Evolutionary conservation across 495 filamentous ascomycete species (phyloP).

Genomic region (Opeltia flavorubescens): DNA sequence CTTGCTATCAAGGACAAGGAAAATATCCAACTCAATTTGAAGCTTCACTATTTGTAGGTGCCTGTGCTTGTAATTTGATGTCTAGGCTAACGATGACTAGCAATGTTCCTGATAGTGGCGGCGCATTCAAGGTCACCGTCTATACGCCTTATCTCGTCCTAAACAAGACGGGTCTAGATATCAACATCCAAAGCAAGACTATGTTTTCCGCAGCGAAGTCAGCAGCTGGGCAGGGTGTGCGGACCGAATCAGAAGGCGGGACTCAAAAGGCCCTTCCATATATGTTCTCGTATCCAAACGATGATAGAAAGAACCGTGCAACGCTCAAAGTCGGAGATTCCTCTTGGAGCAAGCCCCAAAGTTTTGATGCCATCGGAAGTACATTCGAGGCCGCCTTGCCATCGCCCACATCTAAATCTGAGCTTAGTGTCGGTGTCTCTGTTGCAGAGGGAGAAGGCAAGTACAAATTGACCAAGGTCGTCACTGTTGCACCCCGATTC

Average conservation of each 20-base stretch:
- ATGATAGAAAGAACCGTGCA: slow-evolving; percentile 81
- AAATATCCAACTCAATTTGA: slow-evolving; percentile 62
- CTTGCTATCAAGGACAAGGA: slow-evolving; percentile 73
- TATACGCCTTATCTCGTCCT: slow-evolving; percentile 88
- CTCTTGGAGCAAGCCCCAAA: slow-evolving; percentile 90
- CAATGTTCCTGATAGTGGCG: slow-evolving; percentile 83
- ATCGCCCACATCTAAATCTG: slow-evolving; percentile 51
- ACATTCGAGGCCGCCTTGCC: slow-evolving; percentile 72
- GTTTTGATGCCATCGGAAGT: slow-evolving; percentile 96
- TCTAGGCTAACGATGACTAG: slow-evolving; percentile 8
- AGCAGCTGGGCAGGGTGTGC: slow-evolving; percentile 61
- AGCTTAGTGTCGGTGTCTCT: slow-evolving; percentile 80
- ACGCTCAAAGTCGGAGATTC: slow-evolving; percentile 78
- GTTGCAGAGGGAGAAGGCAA: slow-evolving; percentile 88
- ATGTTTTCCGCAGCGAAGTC: slow-evolving; percentile 70
- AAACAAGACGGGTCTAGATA: slow-evolving; percentile 84
- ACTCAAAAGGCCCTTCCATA: slow-evolving; percentile 64
- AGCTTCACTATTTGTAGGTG: slow-evolving; percentile 67
- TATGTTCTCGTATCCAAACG: slow-evolving; percentile 85
- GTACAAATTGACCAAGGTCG: slow-evolving; percentile 90
- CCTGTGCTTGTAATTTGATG: neutral
- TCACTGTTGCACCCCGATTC: slow-evolving; percentile 87
- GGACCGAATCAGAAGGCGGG: slow-evolving; percentile 34
- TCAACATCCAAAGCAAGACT: slow-evolving; percentile 78
- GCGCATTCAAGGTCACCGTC: slow-evolving; percentile 87